Conservation (phyloP, 1,284 basidiomycete species). For the Naganishia albida region DNA sequence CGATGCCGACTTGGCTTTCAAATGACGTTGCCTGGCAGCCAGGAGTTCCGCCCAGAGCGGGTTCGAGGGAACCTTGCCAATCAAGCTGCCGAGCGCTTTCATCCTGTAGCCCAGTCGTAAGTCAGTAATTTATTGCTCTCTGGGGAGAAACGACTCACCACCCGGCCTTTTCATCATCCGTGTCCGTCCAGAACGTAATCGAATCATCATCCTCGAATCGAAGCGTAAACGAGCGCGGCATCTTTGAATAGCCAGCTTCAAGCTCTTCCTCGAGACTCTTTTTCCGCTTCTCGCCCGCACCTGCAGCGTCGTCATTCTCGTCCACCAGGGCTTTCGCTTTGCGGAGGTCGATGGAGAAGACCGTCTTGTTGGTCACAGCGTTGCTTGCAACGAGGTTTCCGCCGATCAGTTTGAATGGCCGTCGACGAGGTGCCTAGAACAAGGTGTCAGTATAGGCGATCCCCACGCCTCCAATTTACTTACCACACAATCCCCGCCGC, state of each 20-base stretch:
- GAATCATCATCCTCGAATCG: constrained; percentile 76
- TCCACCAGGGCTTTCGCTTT: constrained; percentile 78
- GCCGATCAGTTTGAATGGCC: constrained; percentile 83
- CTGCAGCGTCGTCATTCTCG: constrained; percentile 55
- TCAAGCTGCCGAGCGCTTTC: constrained; percentile 72
- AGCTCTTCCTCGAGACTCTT: constrained; percentile 61
- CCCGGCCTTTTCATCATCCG: constrained; percentile 77
- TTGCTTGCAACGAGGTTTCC: constrained; percentile 86
- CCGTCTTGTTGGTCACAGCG: constrained; percentile 88
- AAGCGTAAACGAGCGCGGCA: constrained; percentile 77
- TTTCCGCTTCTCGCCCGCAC: constrained; percentile 28
- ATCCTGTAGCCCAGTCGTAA: constrained; percentile 61
- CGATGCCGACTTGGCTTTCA: constrained; percentile 37
- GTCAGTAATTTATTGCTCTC: not conserved
- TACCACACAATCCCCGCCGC: constrained; percentile 90
- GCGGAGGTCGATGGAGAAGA: constrained; percentile 84
- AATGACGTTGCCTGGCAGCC: constrained; percentile 66
- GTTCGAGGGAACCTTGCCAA: constrained; percentile 83
- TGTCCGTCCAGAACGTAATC: constrained; percentile 89
- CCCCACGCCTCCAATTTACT: constrained; percentile 45
- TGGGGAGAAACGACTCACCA: constrained; percentile 64
- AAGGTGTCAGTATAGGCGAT: not conserved
- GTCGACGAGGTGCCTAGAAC: constrained; percentile 79
- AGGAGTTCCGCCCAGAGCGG: constrained; percentile 86
- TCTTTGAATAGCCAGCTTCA: constrained; percentile 64